Base-by-base conservation (phyloP, 2,329 filamentous ascomycete genomes). In the Colletotrichum liaoningense region DNA sequence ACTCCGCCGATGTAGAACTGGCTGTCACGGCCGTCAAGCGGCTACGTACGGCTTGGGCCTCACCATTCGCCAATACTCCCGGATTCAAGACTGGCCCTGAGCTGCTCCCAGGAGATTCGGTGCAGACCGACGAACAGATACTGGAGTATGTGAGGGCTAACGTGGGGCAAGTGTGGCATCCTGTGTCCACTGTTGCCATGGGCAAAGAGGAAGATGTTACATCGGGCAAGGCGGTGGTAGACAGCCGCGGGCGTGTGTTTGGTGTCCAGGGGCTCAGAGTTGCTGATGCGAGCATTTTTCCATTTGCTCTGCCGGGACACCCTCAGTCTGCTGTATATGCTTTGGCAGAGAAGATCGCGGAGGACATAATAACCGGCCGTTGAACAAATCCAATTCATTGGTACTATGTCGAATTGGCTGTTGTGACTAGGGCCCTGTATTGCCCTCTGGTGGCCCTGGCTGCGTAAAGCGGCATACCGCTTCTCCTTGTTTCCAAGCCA, bases 151-250 rank as follows among this genome's bases (percentile, higher is more conserved):
- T 84, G 35, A 77, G 77, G 5, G 35, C 71, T 4, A 72, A 71
- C 28, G 82, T 84, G 1, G 88, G 86, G 80, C 88, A 88, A 0
- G 89, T 91, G 72, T 73, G 67, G 71, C 89, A 92, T 78, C 86
- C 87, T 0, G 86, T 84, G 0, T 87, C 87, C 60, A 89, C 88
- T 0, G 88, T 84, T 63, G 83, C 87, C 0, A 91, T 91, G 77
- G 89, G 90, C 2, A 83, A 83, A 4, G 83, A 86, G 33, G 81
- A 81, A 24, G 88, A 91, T 72, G 55, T 73, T 2, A n/a, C n/a
- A 12, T 33, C n/a, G 2, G 80, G 82, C 0, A 86, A 84, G 78
- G 89, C 88, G 1, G 88, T 91, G 0, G 79, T 92, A n/a, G 88
- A 92, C 77, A 63, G 52, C 5, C 26, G 49, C 9, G 63, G 71